Percentiles rank a stretch among this genome's conserved stretches.
Conservation (phyloP, 805 yeast species). For the Lipomyces sp. region DNA sequence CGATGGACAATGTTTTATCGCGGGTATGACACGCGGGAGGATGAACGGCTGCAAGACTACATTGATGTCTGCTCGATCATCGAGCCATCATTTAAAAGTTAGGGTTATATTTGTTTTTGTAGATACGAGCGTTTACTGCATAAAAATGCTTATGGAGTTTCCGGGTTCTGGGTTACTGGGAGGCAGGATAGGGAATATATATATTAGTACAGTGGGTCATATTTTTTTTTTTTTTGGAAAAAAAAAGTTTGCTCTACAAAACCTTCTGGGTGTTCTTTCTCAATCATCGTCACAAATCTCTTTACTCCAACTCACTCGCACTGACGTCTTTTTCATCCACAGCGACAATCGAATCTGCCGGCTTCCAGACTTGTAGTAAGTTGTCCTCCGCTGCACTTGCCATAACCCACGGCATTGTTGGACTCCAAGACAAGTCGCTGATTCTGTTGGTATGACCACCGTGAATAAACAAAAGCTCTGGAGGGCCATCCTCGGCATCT, state of each 20-base stretch:
- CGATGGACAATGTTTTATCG: conserved; percentile 32
- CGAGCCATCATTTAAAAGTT: conserved; percentile 54
- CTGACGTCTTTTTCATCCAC: conserved; percentile 50
- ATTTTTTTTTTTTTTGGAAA: too few species aligned
- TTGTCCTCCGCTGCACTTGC: conserved; percentile 78
- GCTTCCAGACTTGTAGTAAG: conserved; percentile 76
- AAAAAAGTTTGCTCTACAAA: too few species aligned
- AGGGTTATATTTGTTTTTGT: background rate
- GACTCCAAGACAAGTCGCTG: conserved; percentile 71
- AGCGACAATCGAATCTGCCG: conserved; percentile 53
- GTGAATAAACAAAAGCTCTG: conserved; percentile 77
- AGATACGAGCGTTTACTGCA: background rate
- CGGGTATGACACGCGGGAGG: conserved; percentile 28
- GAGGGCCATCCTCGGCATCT: conserved; percentile 67
- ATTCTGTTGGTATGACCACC: conserved; percentile 83
- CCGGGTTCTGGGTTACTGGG: background rate
- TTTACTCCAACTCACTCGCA: conserved; percentile 39
- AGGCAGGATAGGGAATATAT: background rate
- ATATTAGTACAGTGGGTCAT: too few species aligned
- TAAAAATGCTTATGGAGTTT: background rate
- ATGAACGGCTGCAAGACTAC: conserved; percentile 54
- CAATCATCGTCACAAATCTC: background rate
- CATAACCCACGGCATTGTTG: conserved; percentile 58
- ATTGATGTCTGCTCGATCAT: conserved; percentile 60
- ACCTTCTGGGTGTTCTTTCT: too few species aligned